Percentiles rank a stretch among this genome's conserved stretches.
These are phyloP conservation scores for Russula foetens DNA, from an alignment of 768 basidiomycete species.

Conservation along the genomic window DNA sequence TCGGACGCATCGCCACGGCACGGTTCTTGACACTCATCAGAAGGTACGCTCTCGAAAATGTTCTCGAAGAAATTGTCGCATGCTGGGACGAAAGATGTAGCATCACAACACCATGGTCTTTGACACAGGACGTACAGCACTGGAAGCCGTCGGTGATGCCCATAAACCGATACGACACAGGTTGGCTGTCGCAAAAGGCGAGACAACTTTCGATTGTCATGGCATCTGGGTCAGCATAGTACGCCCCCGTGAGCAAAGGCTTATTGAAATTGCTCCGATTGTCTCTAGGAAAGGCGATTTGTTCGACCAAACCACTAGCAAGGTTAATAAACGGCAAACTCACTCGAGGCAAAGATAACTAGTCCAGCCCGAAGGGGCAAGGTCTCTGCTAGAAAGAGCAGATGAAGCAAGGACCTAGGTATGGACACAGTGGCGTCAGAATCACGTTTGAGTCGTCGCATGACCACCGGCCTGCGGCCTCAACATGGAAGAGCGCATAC, in stretches of 20 bases:
- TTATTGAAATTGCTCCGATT: neutral
- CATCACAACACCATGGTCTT: neutral
- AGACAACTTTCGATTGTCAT: conserved; percentile 55
- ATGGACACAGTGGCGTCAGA: neutral
- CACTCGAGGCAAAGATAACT: neutral
- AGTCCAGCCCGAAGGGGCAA: too few relatives aligned
- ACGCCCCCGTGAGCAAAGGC: conserved; percentile 40
- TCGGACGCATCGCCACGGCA: too few relatives aligned
- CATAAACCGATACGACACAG: neutral
- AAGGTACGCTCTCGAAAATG: conserved; percentile 34
- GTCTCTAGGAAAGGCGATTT: neutral
- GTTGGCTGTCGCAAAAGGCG: conserved; percentile 32
- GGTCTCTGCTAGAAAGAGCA: neutral
- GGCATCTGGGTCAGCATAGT: conserved; percentile 35
- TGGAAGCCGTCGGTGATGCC: neutral
- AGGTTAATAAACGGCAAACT: too few relatives aligned
- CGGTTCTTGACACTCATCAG: too few relatives aligned
- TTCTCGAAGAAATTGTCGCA: conserved; percentile 32
- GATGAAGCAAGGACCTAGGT: neutral
- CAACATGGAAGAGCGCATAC: too few relatives aligned
- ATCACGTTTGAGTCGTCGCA: too few relatives aligned
- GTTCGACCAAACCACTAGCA: neutral
- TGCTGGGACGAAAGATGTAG: neutral
- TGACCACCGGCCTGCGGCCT: too few relatives aligned
- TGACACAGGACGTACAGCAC: neutral